Evolutionary conservation across 1,284 basidiomycete genomes (phyloP), one percentile per base, ranked within the genome.

Genomic region (Cryptococcus sp.): DNA sequence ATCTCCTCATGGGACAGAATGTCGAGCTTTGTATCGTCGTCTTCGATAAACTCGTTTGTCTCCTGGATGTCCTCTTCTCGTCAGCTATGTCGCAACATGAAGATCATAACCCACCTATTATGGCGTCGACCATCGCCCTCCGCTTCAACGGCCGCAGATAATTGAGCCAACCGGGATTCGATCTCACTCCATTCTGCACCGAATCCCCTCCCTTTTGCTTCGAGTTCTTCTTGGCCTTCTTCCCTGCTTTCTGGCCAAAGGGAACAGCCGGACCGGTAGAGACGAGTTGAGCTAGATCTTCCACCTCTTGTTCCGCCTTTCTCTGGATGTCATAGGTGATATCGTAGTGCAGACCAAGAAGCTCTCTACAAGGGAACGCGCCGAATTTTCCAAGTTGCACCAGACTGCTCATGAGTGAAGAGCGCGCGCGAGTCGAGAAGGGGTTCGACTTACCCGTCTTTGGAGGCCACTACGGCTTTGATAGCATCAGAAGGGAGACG

Each of bases 1-100:
- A 94, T 93, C 68, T 94, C 90, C 45, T 82, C 80, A 32, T 82
- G 72, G 0, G 86, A 87, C 53, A 93, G 66, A 26, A 87, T 84
- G 3, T 53, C 50, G 59, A 43, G 90, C 86, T 2, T 87, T 63
- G 84, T 77, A 35, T 65, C 61, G 22, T 59, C 52, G 50, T 83
- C 85, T 56, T 89, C 88, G 44, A 71, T 71, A 45, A 69, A 64
- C 51, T 71, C 68, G 52, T 71, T 71, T 9, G 69, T 71, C 56
- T 71, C 69, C 31, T 56, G 62, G 37, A 71, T 65, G 44, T 71
- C 69, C 33, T 71, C 69, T 68, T 1, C 5, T 41, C 4, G 36
- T 56, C 34, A 59, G 55, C 47, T 33, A 21, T 7, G 7, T 5
- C 2, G 21, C 24, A 16, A 7, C 18, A 31, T 12, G 7, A 31